Evolutionary conservation across 371 early-diverging fungal genomes (phyloP).

Genomic region (Lichtheimia corymbifera): DNA sequence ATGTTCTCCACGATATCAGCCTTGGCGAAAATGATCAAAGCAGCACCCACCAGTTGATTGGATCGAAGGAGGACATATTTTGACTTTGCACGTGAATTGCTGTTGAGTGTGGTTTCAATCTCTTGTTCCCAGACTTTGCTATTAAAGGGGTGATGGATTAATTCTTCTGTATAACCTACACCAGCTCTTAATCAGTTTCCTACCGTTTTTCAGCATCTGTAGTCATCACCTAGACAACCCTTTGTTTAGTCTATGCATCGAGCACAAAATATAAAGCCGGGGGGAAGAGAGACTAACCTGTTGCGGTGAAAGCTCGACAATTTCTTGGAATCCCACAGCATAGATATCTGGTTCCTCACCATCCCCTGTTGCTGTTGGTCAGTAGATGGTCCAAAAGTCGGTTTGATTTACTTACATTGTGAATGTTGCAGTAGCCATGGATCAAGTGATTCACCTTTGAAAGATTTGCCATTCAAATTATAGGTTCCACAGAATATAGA

Average conservation of each 20-base stretch:
- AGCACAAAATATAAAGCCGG: not conserved
- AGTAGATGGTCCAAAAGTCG: too few relatives aligned
- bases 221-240: slow-evolving; percentile 53
- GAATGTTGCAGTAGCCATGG: slow-evolving; percentile 69
- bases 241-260: not conserved
- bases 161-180: not conserved
- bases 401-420: slow-evolving; percentile 26
- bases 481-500: slow-evolving; percentile 84
- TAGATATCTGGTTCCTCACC: slow-evolving; percentile 75
- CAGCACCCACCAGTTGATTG: slow-evolving; percentile 87
- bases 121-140: slow-evolving; percentile 68
- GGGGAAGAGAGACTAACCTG: slow-evolving; percentile 44
- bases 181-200: not conserved
- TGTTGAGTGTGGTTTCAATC: slow-evolving; percentile 60
- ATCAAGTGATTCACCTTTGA: slow-evolving; percentile 63
- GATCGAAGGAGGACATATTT: slow-evolving; percentile 81
- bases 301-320: slow-evolving; percentile 88
- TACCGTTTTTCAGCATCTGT: slow-evolving; percentile 72
- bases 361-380: not conserved
- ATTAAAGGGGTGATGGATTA: not conserved
- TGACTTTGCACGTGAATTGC: slow-evolving; percentile 26
- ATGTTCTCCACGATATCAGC: slow-evolving; percentile 67
- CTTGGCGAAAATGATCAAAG: slow-evolving; percentile 80
- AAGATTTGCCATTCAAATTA: slow-evolving; percentile 86
- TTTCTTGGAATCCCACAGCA: slow-evolving; percentile 92